phyloP scores from a whole-genome alignment of 371 early-diverging fungal genomes.

The Syncephalastrum sp. region DNA sequence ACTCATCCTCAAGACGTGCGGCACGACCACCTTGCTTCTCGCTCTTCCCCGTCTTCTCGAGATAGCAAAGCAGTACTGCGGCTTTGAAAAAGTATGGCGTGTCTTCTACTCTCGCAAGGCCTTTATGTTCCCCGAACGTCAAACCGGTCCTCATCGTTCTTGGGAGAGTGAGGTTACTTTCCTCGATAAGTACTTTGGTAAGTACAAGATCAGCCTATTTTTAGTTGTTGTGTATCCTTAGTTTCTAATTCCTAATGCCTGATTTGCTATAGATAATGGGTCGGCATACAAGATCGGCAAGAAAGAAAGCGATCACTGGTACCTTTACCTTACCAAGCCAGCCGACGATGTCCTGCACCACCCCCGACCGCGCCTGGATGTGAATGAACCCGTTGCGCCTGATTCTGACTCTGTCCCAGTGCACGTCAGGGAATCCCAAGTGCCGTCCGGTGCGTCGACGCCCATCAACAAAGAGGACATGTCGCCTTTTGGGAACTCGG shows the following conservation, averaged over 20 bases:
- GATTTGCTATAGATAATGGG: constrained; percentile 51
- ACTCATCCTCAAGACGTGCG: constrained; percentile 95
- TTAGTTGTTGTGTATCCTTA: background rate
- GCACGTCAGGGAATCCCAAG: no score
- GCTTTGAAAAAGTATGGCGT: constrained; percentile 73
- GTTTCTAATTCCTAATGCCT: background rate
- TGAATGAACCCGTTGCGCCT: background rate
- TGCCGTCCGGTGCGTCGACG: constrained; percentile 22
- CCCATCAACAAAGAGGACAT: constrained; percentile 35
- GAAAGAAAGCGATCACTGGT: constrained; percentile 94
- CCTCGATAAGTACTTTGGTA: constrained; percentile 70
- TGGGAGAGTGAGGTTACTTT: constrained; percentile 89
- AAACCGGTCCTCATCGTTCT: constrained; percentile 82
- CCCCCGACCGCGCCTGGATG: constrained; percentile 5
- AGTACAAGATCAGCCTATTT: constrained; percentile 6
- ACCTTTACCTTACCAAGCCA: constrained; percentile 82
- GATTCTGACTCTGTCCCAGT: background rate
- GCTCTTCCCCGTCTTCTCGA: constrained; percentile 83
- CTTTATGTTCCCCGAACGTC: constrained; percentile 94
- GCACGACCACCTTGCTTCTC: constrained; percentile 90
- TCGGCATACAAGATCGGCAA: constrained; percentile 92
- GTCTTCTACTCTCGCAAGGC: constrained; percentile 95
- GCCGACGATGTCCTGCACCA: constrained; percentile 50
- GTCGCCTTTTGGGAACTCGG: constrained; percentile 44
- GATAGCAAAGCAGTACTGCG: constrained; percentile 74